Conservation (phyloP, 2,329 filamentous ascomycete species). For the Stagonosporopsis cucurbitacearum region DNA sequence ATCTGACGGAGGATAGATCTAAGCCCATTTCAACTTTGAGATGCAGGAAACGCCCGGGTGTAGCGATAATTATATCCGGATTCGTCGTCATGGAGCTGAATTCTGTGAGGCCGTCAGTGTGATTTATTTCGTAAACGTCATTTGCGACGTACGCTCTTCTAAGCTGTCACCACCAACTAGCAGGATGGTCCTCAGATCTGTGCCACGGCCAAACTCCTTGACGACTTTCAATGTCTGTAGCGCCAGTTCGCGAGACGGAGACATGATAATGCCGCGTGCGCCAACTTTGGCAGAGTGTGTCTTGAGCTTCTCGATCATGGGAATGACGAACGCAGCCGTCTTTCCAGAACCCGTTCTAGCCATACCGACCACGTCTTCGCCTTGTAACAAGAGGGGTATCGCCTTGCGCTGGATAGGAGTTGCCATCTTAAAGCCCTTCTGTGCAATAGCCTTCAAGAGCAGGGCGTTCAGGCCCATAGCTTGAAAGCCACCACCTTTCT, state of each 20-base stretch:
- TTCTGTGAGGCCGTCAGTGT: conserved; percentile 51
- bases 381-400: conserved; percentile 87
- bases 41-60: conserved; percentile 94
- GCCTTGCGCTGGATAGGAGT: conserved; percentile 98
- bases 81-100: conserved; percentile 92
- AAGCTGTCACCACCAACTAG: conserved; percentile 94
- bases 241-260: conserved; percentile 90
- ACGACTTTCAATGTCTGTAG: conserved; percentile 95
- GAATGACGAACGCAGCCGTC: conserved; percentile 96
- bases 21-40: conserved; percentile 95
- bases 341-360: conserved; percentile 98
- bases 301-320: conserved; percentile 94
- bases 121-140: background rate
- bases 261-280: conserved; percentile 84
- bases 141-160: conserved; percentile 69
- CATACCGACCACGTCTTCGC: conserved; percentile 98
- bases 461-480: conserved; percentile 87
- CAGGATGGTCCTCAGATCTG: conserved; percentile 87
- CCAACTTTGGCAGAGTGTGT: conserved; percentile 87
- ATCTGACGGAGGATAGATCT: conserved; percentile 87
- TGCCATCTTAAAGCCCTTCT: conserved; percentile 94
- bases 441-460: conserved; percentile 86
- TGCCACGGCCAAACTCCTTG: conserved; percentile 89
- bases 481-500: conserved; percentile 97
- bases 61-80: conserved; percentile 96